phyloP scores from a whole-genome alignment of 257 asterid genomes.

The Henckelia pumila region DNA sequence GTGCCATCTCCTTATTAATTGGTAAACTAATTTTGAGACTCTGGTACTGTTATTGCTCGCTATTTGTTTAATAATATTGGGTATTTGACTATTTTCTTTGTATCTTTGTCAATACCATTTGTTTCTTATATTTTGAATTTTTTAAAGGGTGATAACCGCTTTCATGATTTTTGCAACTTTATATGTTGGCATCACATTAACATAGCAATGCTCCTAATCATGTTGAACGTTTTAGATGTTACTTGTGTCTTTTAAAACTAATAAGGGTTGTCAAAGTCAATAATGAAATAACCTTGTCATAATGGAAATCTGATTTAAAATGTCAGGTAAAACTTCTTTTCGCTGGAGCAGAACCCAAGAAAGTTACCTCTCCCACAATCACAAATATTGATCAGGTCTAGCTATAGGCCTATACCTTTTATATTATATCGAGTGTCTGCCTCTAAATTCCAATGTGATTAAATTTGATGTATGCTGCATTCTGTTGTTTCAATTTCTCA shows the following conservation, averaged over 20 bases:
- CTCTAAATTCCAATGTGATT: neutral
- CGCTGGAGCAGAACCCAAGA: too few species aligned
- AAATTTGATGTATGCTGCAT: neutral
- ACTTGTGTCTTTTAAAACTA: constrained; percentile 3
- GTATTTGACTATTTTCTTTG: neutral
- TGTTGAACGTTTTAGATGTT: constrained; percentile 13
- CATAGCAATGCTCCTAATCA: constrained; percentile 20
- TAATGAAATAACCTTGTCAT: constrained; percentile 5
- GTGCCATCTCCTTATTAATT: neutral
- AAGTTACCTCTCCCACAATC: too few species aligned
- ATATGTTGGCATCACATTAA: constrained; percentile 19
- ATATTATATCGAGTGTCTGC: constrained; percentile 15
- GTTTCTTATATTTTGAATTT: neutral
- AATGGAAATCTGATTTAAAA: too few species aligned
- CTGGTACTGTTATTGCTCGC: neutral
- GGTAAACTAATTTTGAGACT: neutral
- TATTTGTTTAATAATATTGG: neutral
- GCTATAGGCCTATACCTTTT: constrained; percentile 14
- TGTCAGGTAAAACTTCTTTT: too few species aligned
- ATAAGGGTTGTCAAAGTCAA: constrained; percentile 10
- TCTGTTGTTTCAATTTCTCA: constrained; percentile 11
- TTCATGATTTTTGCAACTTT: constrained; percentile 16
- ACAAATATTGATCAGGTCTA: constrained; percentile 88
- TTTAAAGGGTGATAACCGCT: neutral
- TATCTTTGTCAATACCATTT: neutral